Percentiles rank a stretch among this genome's conserved stretches.
phyloP scores from a whole-genome alignment of 805 yeast genomes.

The Metschnikowia peoriensis region DNA sequence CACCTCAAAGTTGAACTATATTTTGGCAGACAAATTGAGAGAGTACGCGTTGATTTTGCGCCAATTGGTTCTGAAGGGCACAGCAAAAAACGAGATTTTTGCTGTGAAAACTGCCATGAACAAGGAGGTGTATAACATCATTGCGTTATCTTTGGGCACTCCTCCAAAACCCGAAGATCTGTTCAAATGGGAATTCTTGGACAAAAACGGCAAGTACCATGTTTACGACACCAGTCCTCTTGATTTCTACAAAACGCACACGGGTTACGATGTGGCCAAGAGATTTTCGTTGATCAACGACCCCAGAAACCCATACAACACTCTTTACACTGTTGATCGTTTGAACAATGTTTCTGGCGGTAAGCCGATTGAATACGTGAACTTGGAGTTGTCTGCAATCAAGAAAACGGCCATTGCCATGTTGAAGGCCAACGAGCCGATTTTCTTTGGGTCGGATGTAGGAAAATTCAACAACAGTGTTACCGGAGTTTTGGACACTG shows the following conservation, averaged over 20 bases:
- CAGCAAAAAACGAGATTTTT: slow-evolving; percentile 37
- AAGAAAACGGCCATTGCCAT: slow-evolving; percentile 64
- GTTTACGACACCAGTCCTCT: slow-evolving; percentile 60
- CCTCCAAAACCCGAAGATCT: slow-evolving; percentile 73
- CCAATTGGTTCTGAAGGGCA: slow-evolving; percentile 42
- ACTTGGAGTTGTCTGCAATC: slow-evolving; percentile 57
- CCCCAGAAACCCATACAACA: slow-evolving; percentile 70
- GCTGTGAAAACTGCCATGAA: slow-evolving; percentile 43
- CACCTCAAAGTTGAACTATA: slow-evolving; percentile 53
- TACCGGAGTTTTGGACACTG: slow-evolving; percentile 71
- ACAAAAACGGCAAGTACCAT: slow-evolving; percentile 62
- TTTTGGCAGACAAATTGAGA: slow-evolving; percentile 67
- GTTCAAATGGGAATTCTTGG: slow-evolving; percentile 72
- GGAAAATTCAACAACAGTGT: slow-evolving; percentile 66
- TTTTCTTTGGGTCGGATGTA: slow-evolving; percentile 89
- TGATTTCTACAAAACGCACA: slow-evolving; percentile 57
- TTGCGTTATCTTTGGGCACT: slow-evolving; percentile 68
- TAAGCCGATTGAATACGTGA: slow-evolving; percentile 68
- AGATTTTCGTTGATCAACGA: slow-evolving; percentile 74
- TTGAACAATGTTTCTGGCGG: slow-evolving; percentile 73
- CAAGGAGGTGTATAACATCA: slow-evolving; percentile 60
- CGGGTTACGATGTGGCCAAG: slow-evolving; percentile 50
- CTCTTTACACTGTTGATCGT: slow-evolving; percentile 66
- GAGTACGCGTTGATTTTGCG: slow-evolving; percentile 76
- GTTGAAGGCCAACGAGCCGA: slow-evolving; percentile 71